A percentile compares a stretch with the other conserved stretches of the same genome.
phyloP scores from a whole-genome alignment of 148 eudicot genomes.

The Cornus suecica region DNA sequence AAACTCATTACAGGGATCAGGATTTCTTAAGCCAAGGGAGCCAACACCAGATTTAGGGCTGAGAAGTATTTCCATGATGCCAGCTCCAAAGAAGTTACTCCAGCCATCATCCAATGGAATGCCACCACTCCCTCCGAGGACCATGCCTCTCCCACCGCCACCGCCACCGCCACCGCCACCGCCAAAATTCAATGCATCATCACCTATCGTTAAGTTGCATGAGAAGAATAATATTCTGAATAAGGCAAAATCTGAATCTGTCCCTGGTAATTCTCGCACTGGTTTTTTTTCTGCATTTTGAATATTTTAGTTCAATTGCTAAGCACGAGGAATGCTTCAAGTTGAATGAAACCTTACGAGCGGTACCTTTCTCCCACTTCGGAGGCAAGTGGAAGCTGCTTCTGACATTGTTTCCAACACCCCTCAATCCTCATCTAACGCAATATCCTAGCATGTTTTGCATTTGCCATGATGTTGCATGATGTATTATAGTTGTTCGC shows the following conservation, averaged over 20 bases:
- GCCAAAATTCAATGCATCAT: slow-evolving; percentile 41
- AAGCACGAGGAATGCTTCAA: neutral
- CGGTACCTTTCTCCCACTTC: neutral
- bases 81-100: slow-evolving; percentile 40
- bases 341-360: neutral
- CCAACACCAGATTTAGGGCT: slow-evolving; percentile 31
- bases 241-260: slow-evolving; percentile 26
- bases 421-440: neutral
- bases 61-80: slow-evolving; percentile 30
- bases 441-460: neutral
- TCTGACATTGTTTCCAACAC: neutral
- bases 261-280: slow-evolving; percentile 54
- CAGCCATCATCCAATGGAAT: slow-evolving; percentile 30
- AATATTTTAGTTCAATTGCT: neutral
- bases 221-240: slow-evolving; percentile 20
- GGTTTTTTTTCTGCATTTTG: neutral
- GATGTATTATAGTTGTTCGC: neutral
- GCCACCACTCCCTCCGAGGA: slow-evolving; percentile 42
- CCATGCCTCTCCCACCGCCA: slow-evolving; percentile 34
- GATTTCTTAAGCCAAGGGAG: slow-evolving; percentile 31
- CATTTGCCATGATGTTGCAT: neutral
- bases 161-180: slow-evolving; percentile 46
- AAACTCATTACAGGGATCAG: slow-evolving; percentile 51
- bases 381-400: neutral
- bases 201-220: slow-evolving; percentile 20